These are phyloP conservation scores for Solanum ossicruentum DNA, from an alignment of 257 asterid species.

Conservation along the genomic window DNA sequence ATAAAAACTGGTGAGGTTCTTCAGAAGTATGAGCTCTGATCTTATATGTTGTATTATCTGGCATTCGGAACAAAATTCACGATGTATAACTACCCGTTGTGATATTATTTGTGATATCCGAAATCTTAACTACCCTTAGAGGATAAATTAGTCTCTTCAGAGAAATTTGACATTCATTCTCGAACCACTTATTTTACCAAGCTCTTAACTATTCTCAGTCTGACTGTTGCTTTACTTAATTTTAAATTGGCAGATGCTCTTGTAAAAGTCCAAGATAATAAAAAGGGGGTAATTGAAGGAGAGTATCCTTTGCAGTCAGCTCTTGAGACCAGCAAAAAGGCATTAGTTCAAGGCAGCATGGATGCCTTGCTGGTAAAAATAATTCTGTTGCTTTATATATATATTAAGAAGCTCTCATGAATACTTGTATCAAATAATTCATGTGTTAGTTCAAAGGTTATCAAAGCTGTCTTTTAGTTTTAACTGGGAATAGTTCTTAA, in stretches of 20 bases:
- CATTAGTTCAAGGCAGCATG: constrained; percentile 72
- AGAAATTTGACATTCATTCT: background rate
- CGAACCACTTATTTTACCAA: background rate
- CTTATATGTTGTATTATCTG: background rate
- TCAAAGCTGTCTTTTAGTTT: background rate
- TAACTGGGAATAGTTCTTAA: background rate
- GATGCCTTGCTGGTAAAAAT: constrained; percentile 56
- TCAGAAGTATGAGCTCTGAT: background rate
- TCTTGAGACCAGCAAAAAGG: constrained; percentile 70
- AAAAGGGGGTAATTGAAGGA: constrained; percentile 40
- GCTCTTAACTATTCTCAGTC: background rate
- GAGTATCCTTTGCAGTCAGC: constrained; percentile 46
- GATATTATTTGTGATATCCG: background rate
- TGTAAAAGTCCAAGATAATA: constrained; percentile 32
- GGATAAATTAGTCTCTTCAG: background rate
- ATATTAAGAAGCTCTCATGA: background rate
- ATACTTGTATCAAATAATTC: background rate
- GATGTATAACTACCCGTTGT: background rate
- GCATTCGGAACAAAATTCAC: background rate
- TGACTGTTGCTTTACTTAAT: constrained; percentile 1
- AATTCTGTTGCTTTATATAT: background rate
- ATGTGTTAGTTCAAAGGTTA: background rate
- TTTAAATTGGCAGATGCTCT: constrained; percentile 46
- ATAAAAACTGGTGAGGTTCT: background rate
- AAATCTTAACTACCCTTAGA: background rate